These are phyloP conservation scores for Pisolithus albus DNA, from an alignment of 768 basidiomycete genomes.

Conservation along the genomic window DNA sequence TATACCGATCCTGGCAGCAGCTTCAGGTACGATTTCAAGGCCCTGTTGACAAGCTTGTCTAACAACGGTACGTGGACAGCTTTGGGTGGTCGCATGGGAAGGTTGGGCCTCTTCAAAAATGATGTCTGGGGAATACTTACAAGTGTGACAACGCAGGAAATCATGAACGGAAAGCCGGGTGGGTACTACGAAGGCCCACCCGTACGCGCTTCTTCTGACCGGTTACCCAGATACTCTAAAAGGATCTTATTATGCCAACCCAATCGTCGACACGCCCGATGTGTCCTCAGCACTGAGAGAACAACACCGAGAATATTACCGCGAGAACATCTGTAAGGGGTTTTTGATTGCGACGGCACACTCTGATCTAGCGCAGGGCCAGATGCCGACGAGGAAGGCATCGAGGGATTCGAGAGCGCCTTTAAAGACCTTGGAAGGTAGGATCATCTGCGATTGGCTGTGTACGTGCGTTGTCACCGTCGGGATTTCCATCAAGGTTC, in stretches of 20 bases:
- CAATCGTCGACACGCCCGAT: conserved; percentile 58
- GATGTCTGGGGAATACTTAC: background rate
- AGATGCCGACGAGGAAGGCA: conserved; percentile 40
- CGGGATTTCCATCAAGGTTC: conserved; percentile 39
- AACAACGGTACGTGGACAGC: conserved; percentile 28
- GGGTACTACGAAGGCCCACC: conserved; percentile 4
- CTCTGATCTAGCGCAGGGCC: conserved; percentile 49
- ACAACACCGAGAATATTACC: conserved; percentile 79
- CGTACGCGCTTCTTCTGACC: background rate
- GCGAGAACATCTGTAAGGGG: conserved; percentile 74
- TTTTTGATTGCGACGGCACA: background rate
- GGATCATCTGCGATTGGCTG: background rate
- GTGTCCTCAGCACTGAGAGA: conserved; percentile 49
- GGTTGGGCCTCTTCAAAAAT: conserved; percentile 31
- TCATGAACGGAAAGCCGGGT: conserved; percentile 93
- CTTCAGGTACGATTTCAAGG: conserved; percentile 54
- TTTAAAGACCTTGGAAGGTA: conserved; percentile 83
- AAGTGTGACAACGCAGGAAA: conserved; percentile 46
- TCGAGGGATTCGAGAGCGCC: conserved; percentile 76
- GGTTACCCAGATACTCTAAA: conserved; percentile 66
- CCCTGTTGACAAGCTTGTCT: background rate
- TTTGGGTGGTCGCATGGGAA: conserved; percentile 99
- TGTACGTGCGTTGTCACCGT: background rate
- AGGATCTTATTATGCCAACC: conserved; percentile 89
- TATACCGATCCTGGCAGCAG: conserved; percentile 66